Base-by-base conservation (phyloP, 148 eudicot genomes). In the Arctostaphylos glauca region DNA sequence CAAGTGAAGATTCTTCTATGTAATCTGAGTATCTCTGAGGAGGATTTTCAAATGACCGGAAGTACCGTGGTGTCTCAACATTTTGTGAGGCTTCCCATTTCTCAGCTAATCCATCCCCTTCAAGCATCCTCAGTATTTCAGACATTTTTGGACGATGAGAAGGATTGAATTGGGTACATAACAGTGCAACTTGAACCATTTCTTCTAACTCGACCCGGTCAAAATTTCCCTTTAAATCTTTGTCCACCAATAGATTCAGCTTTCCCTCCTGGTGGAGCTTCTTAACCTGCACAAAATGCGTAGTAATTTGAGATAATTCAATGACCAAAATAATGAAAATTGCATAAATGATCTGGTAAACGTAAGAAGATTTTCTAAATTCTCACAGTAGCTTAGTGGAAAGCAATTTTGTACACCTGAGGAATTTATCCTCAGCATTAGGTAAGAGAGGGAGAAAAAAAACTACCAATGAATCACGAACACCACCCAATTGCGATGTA, bases 61-160 rank as follows among this genome's bases (percentile, higher is more conserved):
- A 46, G 25, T 85, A 90, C 83, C 87, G 90, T 4, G 95, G 95
- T 0, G 98, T 90, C 19, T 94, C 98, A n/a, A 81, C 77, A n/a
- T 83, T 86, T 25, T 95, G 97, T 15, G 95, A 89, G 66, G 90
- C 92, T 78, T 94, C 98, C 98, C 98, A 94, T 89, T 91, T 90
- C 68, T 96, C 98, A 2, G 92, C 90, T 76, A 93, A 87, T 50
- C 94, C 98, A 71, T 95, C 98, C 2, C 97, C 98, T 90, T 93
- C 98, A 76, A 96, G 84, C 95, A 96, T 89, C 82, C 97, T 87
- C 70, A 96, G 80, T 46, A 94, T 94, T 83, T 94, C 96, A 0
- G 97, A 91, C 98, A 96, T 96, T 88, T 93, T 96, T 7, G 98
- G 98, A 19, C 98, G 96, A 58, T 89, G 87, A 21, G 84, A 85